Evolutionary conservation across 2,329 filamentous ascomycete genomes (phyloP), one percentile per base, ranked within the genome.

Genomic region (Bipolaris sorokiniana): DNA sequence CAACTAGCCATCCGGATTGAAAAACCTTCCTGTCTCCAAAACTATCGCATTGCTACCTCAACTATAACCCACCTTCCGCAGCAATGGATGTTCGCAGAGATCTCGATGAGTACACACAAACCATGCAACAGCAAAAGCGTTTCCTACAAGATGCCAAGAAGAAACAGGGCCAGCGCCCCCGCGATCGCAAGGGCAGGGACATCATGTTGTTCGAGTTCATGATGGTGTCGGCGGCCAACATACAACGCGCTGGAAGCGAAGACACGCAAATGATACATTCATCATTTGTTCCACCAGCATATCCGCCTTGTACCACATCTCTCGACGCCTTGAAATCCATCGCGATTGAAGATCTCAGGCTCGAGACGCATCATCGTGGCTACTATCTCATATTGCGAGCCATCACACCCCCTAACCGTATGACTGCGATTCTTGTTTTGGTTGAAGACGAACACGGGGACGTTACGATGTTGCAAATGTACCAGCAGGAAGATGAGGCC

Each of bases 281-380:
- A 2, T 65, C 63, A 6, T 62, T 69, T 31, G 52, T 68, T n/a
- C 60, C 65, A 7, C 48, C 49, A 33, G 46, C 68, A 38, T 71
- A 68, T 41, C 54, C 37, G 4, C 67, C 67, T 28, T 68, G 57
- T 31, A 61, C 20, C 18, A 54, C 40, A 3, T 38, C 64, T 47
- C n/a, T 68, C 4, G 53, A 22, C 3, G 13, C 52, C 13, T 33
- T 70, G 34, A 61, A 53, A 20, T 48, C 52, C 7, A 62, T 72
- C 9, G 56, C 61, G 44, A 72, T 80, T 47, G 62, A 59, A 31
- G 59, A 76, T 11, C 69, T 81, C 6, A 42, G 28, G 15, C 64
- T 79, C 15, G 76, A 79, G 58, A 78, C 68, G n/a, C 77, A 80
- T 53, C 78, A 80, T 63, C 68, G 75, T 5, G 78, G 74, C 1